Base-by-base conservation (phyloP, 371 early-diverging fungal species). In the Homolaphlyctis polyrhiza region DNA sequence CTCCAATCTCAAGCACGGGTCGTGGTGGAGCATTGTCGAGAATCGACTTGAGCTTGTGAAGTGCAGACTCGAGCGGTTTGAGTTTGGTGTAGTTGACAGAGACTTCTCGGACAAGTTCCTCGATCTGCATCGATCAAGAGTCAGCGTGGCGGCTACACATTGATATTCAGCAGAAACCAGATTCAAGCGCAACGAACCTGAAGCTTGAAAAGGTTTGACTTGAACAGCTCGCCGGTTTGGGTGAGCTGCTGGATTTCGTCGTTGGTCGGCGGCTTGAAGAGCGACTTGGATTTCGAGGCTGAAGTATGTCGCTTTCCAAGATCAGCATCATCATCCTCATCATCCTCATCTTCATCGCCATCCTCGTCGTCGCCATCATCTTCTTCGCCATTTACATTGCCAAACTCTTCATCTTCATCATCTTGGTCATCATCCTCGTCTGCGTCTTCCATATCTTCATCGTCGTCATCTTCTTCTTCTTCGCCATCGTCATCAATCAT, bases 191-290 rank as follows among this genome's bases (percentile, higher is more conserved):
- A 32, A 25, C 33, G 13, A 64, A 75, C 68, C 85, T 95, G 92
- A 52, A 95, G 75, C 71, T 90, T 91, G 79, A 95, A 94, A 51
- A 96, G 82, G 72, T 95, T 95, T 29, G 93, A 91, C 62, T 92
- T 92, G 79, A 87, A 93, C 50, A 94, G 75, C 58, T 91, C 88
- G 2, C 88, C 80, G 0, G 91, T 89, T 55, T 93, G 90, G 70
- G 87, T 89, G 57, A 94, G 72, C 39, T 85, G 86, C 67, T 89
- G 90, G 33, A 95, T 82, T 75, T 96, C 97, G n/a, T 90, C 91
- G 55, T 75, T 80, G 5, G 88, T 85, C 4, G 91, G 89, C 33
- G 83, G 69, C 62, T 74, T 72, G 70, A 72, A 80, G 8, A 78
- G 48, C 43, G 65, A 61, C 28, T 65, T 65, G 23, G 61, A 55